phyloP scores from a whole-genome alignment of 139 green algal genomes.

The Zygnema circumcarinatum region DNA sequence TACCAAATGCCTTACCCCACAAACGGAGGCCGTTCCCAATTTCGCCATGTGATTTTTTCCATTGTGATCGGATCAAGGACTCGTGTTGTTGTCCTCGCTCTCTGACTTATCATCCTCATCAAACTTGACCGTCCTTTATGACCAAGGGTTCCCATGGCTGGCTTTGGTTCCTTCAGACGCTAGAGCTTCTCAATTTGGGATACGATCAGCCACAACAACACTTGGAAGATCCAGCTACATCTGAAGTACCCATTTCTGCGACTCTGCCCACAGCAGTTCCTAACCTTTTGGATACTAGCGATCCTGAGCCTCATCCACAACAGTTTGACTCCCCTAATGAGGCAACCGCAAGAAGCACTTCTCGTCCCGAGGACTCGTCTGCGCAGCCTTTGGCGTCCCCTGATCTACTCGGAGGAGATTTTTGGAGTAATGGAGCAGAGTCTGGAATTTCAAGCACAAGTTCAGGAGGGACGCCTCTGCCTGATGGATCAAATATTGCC shows the following conservation, averaged over 20 bases:
- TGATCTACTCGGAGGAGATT: slow-evolving; percentile 8
- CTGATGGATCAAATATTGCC: not conserved
- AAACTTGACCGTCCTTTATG: too few relatives aligned
- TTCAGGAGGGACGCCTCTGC: not conserved
- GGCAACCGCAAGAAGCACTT: too few relatives aligned
- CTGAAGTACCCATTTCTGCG: not conserved
- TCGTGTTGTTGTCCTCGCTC: too few relatives aligned
- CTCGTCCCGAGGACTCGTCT: too few relatives aligned
- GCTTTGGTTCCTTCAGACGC: not conserved
- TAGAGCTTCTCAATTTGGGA: not conserved
- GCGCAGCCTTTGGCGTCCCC: not conserved
- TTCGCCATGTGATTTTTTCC: too few relatives aligned
- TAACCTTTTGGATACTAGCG: slow-evolving; percentile 16
- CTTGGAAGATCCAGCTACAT: not conserved
- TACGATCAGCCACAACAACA: not conserved
- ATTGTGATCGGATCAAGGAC: too few relatives aligned
- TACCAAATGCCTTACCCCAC: too few relatives aligned
- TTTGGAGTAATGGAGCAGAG: not conserved
- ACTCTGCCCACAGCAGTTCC: not conserved
- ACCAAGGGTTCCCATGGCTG: too few relatives aligned
- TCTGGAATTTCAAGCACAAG: not conserved
- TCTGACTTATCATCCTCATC: too few relatives aligned
- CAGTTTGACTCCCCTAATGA: not conserved
- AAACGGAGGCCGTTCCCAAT: too few relatives aligned
- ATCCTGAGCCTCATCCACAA: not conserved